Evolutionary conservation across 306 rosid species (phyloP).

Genomic region (Castanea sativa): DNA sequence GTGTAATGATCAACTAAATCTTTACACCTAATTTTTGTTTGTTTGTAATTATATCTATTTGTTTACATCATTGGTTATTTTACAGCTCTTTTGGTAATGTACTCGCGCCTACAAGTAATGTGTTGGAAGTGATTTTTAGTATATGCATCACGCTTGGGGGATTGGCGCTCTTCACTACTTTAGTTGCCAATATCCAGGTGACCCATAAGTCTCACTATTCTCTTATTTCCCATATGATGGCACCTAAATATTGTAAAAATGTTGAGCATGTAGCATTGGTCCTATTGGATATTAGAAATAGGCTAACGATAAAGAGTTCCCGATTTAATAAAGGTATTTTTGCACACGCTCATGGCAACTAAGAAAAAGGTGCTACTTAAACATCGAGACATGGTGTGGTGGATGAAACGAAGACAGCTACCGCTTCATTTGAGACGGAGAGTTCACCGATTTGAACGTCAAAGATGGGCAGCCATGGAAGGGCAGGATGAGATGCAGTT

Average conservation of each 20-base stretch:
- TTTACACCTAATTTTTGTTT: no score
- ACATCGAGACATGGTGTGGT: constrained; percentile 37
- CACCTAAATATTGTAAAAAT: no score
- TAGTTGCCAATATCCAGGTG: constrained; percentile 44
- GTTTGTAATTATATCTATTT: neutral
- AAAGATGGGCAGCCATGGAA: constrained; percentile 29
- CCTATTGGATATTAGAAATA: neutral
- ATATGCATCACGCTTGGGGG: constrained; percentile 24
- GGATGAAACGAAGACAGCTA: constrained; percentile 43
- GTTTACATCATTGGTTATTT: neutral
- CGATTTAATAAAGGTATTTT: constrained; percentile 18
- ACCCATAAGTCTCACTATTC: neutral
- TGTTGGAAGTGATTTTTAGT: constrained; percentile 22
- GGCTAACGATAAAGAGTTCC: neutral
- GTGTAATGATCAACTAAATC: no score
- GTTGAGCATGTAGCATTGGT: neutral
- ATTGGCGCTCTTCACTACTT: constrained; percentile 26
- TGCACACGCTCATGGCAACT: constrained; percentile 29
- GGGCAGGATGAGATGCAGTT: constrained; percentile 35
- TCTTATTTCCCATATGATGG: neutral
- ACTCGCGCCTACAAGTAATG: constrained; percentile 30
- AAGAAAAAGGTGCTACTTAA: constrained; percentile 32
- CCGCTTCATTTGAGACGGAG: constrained; percentile 32
- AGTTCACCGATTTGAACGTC: constrained; percentile 30
- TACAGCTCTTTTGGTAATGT: constrained; percentile 39